Evolutionary conservation across 257 asterid genomes (phyloP).

Genomic region (Cordia subcordata): DNA sequence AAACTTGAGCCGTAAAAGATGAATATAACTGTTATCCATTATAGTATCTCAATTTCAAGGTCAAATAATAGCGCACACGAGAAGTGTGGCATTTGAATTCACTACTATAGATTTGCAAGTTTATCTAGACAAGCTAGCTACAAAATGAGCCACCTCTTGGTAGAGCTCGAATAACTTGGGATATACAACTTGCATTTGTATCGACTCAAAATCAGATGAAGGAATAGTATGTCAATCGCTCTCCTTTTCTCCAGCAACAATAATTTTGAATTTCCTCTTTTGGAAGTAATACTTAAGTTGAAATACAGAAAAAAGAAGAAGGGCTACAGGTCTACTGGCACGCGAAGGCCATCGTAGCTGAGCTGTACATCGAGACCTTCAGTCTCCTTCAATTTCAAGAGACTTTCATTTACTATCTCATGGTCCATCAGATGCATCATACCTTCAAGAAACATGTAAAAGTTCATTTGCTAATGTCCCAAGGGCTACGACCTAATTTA

Average conservation of each 20-base stretch:
- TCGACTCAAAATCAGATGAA: neutral
- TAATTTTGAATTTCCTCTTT: neutral
- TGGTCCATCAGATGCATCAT: slow-evolving; percentile 99
- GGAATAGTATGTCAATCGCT: neutral
- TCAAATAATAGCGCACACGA: too few relatives aligned
- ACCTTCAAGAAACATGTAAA: slow-evolving; percentile 39
- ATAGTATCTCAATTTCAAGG: too few relatives aligned
- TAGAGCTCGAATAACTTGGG: too few relatives aligned
- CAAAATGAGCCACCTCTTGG: too few relatives aligned
- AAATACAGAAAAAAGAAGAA: slow-evolving; percentile 3
- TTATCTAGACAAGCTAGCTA: too few relatives aligned
- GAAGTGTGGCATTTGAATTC: too few relatives aligned
- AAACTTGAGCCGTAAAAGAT: too few relatives aligned
- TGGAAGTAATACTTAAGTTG: neutral
- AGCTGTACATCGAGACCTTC: slow-evolving; percentile 86
- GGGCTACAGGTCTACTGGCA: slow-evolving; percentile 52
- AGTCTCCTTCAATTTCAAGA: slow-evolving; percentile 54
- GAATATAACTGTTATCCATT: too few relatives aligned
- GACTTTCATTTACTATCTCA: slow-evolving; percentile 57
- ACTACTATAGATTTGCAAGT: too few relatives aligned
- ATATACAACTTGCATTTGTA: too few relatives aligned
- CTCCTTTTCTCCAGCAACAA: neutral
- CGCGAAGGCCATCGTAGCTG: slow-evolving; percentile 88
- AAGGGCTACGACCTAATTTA: neutral
- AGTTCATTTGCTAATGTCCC: neutral